Base-by-base conservation (phyloP, 2,329 filamentous ascomycete species). In the Colletotrichum endophyticum region DNA sequence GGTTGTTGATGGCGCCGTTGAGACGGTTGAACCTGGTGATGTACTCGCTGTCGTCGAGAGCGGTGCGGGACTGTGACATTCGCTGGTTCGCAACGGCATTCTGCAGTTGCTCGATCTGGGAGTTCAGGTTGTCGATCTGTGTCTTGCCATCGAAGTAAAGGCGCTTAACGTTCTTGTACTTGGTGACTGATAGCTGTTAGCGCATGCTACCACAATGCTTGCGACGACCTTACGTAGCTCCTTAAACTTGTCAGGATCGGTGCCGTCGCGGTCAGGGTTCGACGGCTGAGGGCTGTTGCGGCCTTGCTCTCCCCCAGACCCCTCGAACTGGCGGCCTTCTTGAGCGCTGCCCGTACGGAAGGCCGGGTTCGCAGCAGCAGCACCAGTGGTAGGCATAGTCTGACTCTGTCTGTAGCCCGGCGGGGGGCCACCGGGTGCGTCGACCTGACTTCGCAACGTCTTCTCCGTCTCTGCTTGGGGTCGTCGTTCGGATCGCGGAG, bases 121-220 rank as follows among this genome's bases (percentile, higher is more conserved):
- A 90, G 79, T 94, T 94, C 80, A 98, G 94, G 81, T 94, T 92
- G 81, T 98, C 96, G 70, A 99, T 96, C 85, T 98, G 96, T 19
- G 93, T 91, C 83, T 98, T 97, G 82, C 96, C 96, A 79, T 99
- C 97, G 84, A 99, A 99, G 84, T 98, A 99, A 81, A 98, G 95
- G 72, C 96, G 93, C 88, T 99, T 99, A 74, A 99, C 96, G 83
- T 98, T 98, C 84, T 98, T 98, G 84, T 99, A 99, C 87, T 99
- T 99, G 79, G 92, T 92, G 82, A 97, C 96, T 98, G 62, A 34
- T 34, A 49, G 16, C 27, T 49, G 81, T 81, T 86, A 87, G 80
- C 87, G 86, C 82, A 75, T 62, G 28, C 53, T 39, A 36, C 11
- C 30, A 49, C 28, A 25, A 59, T 27, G 56, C 12, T n/a, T 12